phyloP scores from a whole-genome alignment of 306 rosid genomes.

The Castanea crenata region DNA sequence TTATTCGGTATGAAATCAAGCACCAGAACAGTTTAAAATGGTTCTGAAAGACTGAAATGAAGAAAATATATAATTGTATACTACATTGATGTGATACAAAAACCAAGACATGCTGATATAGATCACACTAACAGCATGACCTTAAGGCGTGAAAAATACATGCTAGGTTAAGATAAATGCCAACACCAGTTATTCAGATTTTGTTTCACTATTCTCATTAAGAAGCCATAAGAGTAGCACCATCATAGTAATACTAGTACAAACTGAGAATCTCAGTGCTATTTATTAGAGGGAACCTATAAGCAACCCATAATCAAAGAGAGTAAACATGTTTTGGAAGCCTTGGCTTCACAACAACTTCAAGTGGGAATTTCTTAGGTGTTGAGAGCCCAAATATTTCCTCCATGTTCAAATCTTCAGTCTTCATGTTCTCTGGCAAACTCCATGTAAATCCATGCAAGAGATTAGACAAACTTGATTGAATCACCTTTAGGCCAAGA shows the following conservation, averaged over 20 bases:
- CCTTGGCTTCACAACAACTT: slow-evolving; percentile 45
- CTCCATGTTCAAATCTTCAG: slow-evolving; percentile 64
- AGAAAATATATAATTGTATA: not conserved
- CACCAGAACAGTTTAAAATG: too few species aligned
- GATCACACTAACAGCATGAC: not conserved
- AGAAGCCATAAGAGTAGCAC: not conserved
- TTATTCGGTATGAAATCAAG: too few species aligned
- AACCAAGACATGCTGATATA: not conserved
- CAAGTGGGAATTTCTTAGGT: slow-evolving; percentile 54
- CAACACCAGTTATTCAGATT: too few species aligned
- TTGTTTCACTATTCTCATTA: too few species aligned
- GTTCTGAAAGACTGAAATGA: not conserved
- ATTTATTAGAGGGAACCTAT: not conserved
- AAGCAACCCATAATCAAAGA: slow-evolving; percentile 6
- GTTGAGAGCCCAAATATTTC: slow-evolving; percentile 71
- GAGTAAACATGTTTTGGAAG: slow-evolving; percentile 58
- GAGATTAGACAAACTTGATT: slow-evolving; percentile 70
- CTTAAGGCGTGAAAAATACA: too few species aligned
- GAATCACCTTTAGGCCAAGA: slow-evolving; percentile 77
- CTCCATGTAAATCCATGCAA: slow-evolving; percentile 83
- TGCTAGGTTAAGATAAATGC: too few species aligned
- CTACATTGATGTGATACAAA: not conserved
- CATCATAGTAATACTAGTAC: not conserved
- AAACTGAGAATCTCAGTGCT: not conserved
- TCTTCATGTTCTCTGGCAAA: slow-evolving; percentile 35